These are phyloP conservation scores for Arctium minus DNA, from an alignment of 129 eudicot species.

Conservation along the genomic window DNA sequence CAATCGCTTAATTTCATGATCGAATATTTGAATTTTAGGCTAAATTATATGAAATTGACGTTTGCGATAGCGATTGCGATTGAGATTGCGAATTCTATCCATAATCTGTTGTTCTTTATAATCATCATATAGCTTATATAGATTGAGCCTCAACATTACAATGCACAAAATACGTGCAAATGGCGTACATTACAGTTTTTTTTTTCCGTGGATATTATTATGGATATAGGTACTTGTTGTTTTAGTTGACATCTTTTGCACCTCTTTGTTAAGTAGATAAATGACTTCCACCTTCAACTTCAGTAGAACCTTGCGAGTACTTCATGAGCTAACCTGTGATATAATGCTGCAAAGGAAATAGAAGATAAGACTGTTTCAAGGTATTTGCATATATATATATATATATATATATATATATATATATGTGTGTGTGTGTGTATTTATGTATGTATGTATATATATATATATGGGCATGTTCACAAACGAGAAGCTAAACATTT, in stretches of 20 bases:
- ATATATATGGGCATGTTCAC: no score
- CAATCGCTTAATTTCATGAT: background rate
- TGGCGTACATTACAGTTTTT: background rate
- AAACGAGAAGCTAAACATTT: no score
- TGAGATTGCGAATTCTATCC: background rate
- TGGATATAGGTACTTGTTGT: background rate
- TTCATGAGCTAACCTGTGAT: background rate
- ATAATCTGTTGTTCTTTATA: background rate
- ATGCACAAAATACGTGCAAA: background rate
- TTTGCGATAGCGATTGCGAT: background rate
- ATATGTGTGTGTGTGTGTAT: no score
- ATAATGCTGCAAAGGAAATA: conserved; percentile 4
- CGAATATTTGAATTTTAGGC: background rate
- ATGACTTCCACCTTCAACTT: conserved; percentile 7
- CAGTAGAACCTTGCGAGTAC: conserved; percentile 2
- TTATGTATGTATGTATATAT: no score
- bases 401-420: no score
- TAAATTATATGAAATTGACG: background rate
- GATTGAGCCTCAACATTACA: background rate
- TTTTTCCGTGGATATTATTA: background rate
- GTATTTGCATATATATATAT: background rate
- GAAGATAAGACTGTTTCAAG: background rate
- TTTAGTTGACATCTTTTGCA: conserved; percentile 3
- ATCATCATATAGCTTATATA: background rate
- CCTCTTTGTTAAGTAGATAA: conserved; percentile 4